Conservation (phyloP, 371 early-diverging fungal species). For the Mortierella sp. region DNA sequence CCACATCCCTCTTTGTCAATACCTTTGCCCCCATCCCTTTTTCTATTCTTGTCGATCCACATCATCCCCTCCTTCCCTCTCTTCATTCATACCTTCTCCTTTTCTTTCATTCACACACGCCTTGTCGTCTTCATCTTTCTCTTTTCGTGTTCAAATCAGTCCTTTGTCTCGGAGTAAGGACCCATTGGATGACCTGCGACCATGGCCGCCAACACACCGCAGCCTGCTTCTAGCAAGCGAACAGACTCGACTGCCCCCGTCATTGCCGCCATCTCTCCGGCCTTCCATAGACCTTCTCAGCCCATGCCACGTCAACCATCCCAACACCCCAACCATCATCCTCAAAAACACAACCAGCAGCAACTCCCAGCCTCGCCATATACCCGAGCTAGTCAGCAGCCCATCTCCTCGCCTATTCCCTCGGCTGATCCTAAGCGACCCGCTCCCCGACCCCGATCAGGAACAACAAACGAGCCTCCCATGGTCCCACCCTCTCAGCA, state of each 20-base stretch:
- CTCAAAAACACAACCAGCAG: conserved; percentile 12
- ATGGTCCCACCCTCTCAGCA: not conserved
- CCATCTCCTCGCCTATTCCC: conserved; percentile 14
- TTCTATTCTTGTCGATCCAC: not conserved
- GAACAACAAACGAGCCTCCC: not conserved
- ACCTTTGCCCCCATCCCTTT: not conserved
- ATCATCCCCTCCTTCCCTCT: not conserved
- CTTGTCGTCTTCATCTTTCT: not conserved
- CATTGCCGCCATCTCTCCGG: conserved; percentile 27
- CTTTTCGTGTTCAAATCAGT: not conserved
- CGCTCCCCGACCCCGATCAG: not conserved
- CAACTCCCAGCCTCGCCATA: conserved; percentile 20
- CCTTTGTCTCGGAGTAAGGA: not conserved
- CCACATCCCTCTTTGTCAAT: not conserved
- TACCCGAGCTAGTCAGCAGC: conserved; percentile 32
- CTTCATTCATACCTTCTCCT: not conserved
- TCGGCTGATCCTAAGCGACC: conserved; percentile 16
- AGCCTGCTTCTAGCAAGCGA: not conserved
- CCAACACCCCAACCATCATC: conserved; percentile 14
- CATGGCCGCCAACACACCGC: not conserved
- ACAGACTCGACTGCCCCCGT: not conserved
- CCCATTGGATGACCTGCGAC: not conserved
- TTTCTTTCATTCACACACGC: not conserved
- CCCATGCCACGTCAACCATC: conserved; percentile 10
- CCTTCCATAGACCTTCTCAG: conserved; percentile 15